phyloP scores from a whole-genome alignment of 352 stramenopile genomes.

The Globisporangium carolinianum region DNA sequence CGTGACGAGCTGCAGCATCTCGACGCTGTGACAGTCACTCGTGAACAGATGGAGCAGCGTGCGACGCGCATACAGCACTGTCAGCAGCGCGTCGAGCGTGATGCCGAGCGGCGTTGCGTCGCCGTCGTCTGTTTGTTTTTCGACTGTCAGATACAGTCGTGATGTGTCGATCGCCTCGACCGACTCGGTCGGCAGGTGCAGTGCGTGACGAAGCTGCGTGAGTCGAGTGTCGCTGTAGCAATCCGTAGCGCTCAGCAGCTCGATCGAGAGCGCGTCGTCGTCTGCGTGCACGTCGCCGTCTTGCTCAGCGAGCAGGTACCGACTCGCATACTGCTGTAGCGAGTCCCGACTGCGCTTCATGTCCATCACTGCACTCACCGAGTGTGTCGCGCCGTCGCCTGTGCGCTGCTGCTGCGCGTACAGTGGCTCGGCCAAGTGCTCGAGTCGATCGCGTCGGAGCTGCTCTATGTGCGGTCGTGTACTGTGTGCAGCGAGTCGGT shows the following conservation, averaged over 20 bases:
- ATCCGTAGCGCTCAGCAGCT: background rate
- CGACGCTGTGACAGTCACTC: background rate
- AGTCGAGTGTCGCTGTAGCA: background rate
- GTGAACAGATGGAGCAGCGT: conserved; percentile 20
- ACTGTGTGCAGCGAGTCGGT: background rate
- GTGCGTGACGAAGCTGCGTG: background rate
- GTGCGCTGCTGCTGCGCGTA: background rate
- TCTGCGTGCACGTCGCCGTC: conserved; percentile 5
- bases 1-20: conserved; percentile 14
- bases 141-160: background rate
- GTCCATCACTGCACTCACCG: background rate
- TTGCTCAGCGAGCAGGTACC: conserved; percentile 17
- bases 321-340: background rate
- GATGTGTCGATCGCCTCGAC: too few species aligned
- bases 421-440: conserved; percentile 2
- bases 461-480: conserved; percentile 8
- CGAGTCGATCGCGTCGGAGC: conserved; percentile 3
- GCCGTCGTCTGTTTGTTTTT: conserved; percentile 1
- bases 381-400: background rate
- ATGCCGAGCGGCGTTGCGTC: conserved; percentile 26
- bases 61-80: conserved; percentile 25
- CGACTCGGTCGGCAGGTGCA: background rate
- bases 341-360: background rate
- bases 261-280: conserved; percentile 1
- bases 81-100: conserved; percentile 19